Conservation (phyloP, 2,329 filamentous ascomycete genomes). For the Phyllosticta citrichinensis region DNA sequence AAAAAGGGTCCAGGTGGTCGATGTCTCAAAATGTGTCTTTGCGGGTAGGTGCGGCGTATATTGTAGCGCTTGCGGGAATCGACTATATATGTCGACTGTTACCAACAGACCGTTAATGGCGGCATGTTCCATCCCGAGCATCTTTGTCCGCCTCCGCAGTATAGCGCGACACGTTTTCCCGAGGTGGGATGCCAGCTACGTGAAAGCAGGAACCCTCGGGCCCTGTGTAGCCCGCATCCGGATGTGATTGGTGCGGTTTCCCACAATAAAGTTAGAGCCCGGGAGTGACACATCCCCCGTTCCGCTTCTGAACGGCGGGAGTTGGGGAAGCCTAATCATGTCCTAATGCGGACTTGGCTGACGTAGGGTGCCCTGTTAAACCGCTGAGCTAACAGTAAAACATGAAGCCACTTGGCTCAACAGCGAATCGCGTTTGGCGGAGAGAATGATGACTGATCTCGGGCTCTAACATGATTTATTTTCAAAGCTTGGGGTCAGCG, state of each 20-base stretch:
- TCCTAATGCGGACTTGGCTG: background rate
- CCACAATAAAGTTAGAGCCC: background rate
- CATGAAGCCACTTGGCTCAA: background rate
- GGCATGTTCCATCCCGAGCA: background rate
- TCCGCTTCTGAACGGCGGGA: background rate
- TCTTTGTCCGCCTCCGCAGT: background rate
- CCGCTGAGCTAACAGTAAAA: background rate
- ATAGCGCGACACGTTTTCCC: background rate
- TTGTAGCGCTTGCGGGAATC: background rate
- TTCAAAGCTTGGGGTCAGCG: background rate
- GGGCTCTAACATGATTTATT: background rate
- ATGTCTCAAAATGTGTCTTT: background rate
- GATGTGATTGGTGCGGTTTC: background rate
- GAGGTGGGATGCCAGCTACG: background rate
- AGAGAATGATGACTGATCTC: background rate
- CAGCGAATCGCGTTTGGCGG: background rate
- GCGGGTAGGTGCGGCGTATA: background rate
- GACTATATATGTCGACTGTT: background rate
- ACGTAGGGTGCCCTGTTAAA: background rate
- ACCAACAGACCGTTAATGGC: background rate
- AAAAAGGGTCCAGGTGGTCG: background rate
- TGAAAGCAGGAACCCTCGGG: background rate
- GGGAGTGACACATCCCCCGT: background rate
- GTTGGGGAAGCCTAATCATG: background rate
- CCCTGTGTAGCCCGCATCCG: background rate